phyloP scores from a whole-genome alignment of 805 yeast genomes.

The Candida sphagnicola region DNA sequence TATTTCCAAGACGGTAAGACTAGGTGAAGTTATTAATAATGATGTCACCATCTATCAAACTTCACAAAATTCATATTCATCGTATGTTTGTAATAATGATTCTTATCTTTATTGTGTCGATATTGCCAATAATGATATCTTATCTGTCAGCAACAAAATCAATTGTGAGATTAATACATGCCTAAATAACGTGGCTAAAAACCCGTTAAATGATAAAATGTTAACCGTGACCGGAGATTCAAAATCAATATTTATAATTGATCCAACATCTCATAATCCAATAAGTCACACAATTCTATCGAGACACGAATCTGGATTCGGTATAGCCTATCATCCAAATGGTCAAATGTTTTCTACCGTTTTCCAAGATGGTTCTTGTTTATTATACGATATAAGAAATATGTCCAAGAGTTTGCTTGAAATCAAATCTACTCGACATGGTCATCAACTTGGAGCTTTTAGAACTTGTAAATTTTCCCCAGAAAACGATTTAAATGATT shows the following conservation, averaged over 20 bases:
- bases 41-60: constrained; percentile 56
- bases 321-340: constrained; percentile 73
- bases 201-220: constrained; percentile 38
- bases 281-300: constrained; percentile 45
- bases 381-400: constrained; percentile 73
- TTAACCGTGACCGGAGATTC: constrained; percentile 73
- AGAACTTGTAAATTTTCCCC: constrained; percentile 51
- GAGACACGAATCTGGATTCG: constrained; percentile 75
- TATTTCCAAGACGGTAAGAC: constrained; percentile 45
- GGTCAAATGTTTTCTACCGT: constrained; percentile 73
- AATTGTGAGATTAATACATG: constrained; percentile 55
- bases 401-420: constrained; percentile 37
- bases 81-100: constrained; percentile 84
- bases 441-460: constrained; percentile 60
- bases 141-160: constrained; percentile 40
- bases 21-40: constrained; percentile 84
- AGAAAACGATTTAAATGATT: constrained; percentile 63
- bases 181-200: constrained; percentile 67
- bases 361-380: constrained; percentile 81
- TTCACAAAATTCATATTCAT: constrained; percentile 36
- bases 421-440: constrained; percentile 56
- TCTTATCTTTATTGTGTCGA: constrained; percentile 63
- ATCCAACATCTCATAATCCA: constrained; percentile 32
- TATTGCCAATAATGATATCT: constrained; percentile 42
- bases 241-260: constrained; percentile 55